A percentile compares a stretch with the other conserved stretches of the same genome.
phyloP scores from a whole-genome alignment of 495 filamentous ascomycete species.

The Ramalina peruviana region DNA sequence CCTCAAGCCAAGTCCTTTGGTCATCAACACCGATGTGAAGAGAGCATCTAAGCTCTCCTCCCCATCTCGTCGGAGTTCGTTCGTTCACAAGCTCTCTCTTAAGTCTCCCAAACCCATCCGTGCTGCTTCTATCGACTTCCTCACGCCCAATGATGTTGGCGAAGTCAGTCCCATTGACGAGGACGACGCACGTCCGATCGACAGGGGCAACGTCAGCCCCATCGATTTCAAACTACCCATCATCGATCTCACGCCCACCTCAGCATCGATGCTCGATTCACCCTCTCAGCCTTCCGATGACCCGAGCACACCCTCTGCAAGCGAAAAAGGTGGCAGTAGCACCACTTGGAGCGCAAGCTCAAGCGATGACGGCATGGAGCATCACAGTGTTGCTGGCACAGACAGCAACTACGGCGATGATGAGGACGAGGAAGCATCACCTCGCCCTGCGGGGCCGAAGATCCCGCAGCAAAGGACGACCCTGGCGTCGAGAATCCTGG shows the following conservation, averaged over 20 bases:
- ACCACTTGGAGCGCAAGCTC: conserved; percentile 13
- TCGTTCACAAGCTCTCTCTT: conserved; percentile 1
- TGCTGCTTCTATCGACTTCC: conserved; percentile 9
- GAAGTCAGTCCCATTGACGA: conserved; percentile 4
- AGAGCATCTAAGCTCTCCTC: background rate
- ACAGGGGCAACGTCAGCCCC: conserved; percentile 1
- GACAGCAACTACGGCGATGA: conserved; percentile 12
- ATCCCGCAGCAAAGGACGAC: background rate
- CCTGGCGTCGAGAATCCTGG: background rate
- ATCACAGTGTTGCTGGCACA: conserved; percentile 12
- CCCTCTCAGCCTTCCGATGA: background rate
- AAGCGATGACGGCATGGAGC: conserved; percentile 17
- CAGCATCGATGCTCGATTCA: background rate
- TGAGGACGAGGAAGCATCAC: conserved; percentile 5
- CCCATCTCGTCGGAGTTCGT: conserved; percentile 1
- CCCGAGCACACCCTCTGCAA: conserved; percentile 9
- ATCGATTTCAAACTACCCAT: background rate
- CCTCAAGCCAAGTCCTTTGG: conserved; percentile 6
- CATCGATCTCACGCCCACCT: background rate
- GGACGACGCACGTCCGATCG: background rate
- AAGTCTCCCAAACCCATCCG: conserved; percentile 10
- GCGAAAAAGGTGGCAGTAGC: conserved; percentile 5
- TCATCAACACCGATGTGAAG: background rate
- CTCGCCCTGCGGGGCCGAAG: conserved; percentile 1
- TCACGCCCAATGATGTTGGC: background rate